Percentiles rank a stretch among this genome's conserved stretches.
Evolutionary conservation across 768 basidiomycete genomes (phyloP).

Genomic region (Dioszegia hungarica): DNA sequence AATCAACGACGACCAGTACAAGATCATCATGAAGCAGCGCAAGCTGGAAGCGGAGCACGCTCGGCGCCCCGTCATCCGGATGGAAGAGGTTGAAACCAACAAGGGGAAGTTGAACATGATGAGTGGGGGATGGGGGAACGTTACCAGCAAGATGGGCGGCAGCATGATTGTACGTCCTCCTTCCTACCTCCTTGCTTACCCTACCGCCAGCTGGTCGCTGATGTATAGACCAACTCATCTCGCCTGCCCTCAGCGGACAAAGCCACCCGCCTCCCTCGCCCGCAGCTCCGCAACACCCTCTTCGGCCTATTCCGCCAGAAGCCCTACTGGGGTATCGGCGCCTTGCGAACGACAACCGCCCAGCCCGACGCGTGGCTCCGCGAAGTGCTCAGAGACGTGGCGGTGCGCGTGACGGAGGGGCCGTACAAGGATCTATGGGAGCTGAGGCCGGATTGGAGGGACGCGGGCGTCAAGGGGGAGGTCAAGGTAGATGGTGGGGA

Average conservation of each 20-base stretch:
- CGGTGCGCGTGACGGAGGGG: constrained; percentile 29
- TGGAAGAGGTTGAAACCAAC: constrained; percentile 23
- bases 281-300: constrained; percentile 78
- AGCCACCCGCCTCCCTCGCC: constrained; percentile 84
- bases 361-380: constrained; percentile 39
- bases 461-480: not conserved
- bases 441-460: constrained; percentile 23
- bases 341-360: constrained; percentile 16
- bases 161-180: constrained; percentile 31
- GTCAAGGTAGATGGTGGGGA: not conserved
- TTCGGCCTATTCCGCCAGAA: constrained; percentile 73
- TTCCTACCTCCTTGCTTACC: not conserved
- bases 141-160: constrained; percentile 18
- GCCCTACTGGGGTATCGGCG: constrained; percentile 61
- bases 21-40: constrained; percentile 26
- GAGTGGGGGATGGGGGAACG: constrained; percentile 34
- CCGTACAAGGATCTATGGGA: constrained; percentile 33
- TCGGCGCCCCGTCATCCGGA: constrained; percentile 25
- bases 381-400: constrained; percentile 34
- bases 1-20: constrained; percentile 22
- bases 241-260: constrained; percentile 47
- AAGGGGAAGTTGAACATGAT: constrained; percentile 34
- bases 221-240: not conserved
- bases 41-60: constrained; percentile 27
- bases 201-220: not conserved